Conservation (phyloP, 108 stramenopile genomes). For the Skeletonema grethae region DNA sequence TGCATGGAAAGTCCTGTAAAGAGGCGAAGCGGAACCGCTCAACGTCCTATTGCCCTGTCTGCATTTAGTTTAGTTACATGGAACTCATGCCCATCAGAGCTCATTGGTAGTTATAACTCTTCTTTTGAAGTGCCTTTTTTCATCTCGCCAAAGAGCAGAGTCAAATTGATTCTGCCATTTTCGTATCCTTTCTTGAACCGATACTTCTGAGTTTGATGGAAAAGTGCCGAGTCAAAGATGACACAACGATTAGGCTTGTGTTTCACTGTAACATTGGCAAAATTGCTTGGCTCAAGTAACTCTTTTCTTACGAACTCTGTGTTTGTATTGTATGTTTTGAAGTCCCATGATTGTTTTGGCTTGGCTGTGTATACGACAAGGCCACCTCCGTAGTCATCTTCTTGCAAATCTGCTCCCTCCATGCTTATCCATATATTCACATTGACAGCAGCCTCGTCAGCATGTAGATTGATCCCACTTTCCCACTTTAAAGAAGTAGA, state of each 20-base stretch:
- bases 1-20: too few relatives aligned
- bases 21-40: too few relatives aligned
- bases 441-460: slow-evolving; percentile 84
- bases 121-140: slow-evolving; percentile 2
- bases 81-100: too few relatives aligned
- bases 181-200: slow-evolving; percentile 67
- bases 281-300: slow-evolving; percentile 55
- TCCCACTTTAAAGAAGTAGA: slow-evolving; percentile 26
- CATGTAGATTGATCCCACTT: slow-evolving; percentile 74
- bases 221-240: slow-evolving; percentile 82
- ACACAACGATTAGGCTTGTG: slow-evolving; percentile 78
- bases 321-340: slow-evolving; percentile 62
- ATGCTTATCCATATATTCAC: slow-evolving; percentile 82
- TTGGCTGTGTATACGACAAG: slow-evolving; percentile 76
- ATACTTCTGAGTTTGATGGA: slow-evolving; percentile 77
- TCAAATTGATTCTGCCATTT: slow-evolving; percentile 80
- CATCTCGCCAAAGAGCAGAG: slow-evolving; percentile 77
- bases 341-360: slow-evolving; percentile 68
- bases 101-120: too few relatives aligned
- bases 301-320: slow-evolving; percentile 56
- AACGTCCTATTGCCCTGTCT: too few relatives aligned
- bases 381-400: slow-evolving; percentile 57
- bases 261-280: slow-evolving; percentile 77
- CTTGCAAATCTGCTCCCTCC: slow-evolving; percentile 74
- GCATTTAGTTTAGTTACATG: too few relatives aligned